Conservation (phyloP, 768 basidiomycete species). For the Chalciporus piperatus region DNA sequence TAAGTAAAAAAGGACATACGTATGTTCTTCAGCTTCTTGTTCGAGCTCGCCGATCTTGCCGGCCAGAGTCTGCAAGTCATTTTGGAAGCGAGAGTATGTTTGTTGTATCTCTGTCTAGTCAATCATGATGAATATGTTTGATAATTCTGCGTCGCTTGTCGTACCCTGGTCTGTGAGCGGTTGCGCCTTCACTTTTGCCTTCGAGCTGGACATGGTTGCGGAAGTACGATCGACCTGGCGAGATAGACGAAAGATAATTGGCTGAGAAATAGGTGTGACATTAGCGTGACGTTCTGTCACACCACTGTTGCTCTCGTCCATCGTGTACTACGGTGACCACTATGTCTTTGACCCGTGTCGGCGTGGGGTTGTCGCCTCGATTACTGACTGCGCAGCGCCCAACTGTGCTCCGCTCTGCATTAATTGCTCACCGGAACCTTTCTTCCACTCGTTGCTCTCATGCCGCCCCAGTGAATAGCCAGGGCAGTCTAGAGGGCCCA, state of each 20-base stretch:
- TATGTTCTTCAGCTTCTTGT: constrained; percentile 92
- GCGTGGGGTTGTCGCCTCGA: constrained; percentile 52
- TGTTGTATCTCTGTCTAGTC: constrained; percentile 78
- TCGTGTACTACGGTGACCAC: constrained; percentile 20
- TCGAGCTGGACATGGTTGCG: constrained; percentile 47
- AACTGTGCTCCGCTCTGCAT: constrained; percentile 31
- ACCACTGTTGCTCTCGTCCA: constrained; percentile 21
- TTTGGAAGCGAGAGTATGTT: constrained; percentile 77
- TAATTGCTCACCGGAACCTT: constrained; percentile 45
- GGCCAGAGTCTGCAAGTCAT: constrained; percentile 87
- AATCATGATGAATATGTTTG: constrained; percentile 36
- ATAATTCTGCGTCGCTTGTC: constrained; percentile 10
- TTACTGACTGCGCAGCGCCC: constrained; percentile 29
- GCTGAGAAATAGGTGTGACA: constrained; percentile 20
- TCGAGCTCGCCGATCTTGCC: constrained; percentile 96
- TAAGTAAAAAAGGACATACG: constrained; percentile 47
- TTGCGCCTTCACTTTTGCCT: constrained; percentile 57
- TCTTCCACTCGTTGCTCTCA: constrained; percentile 22
- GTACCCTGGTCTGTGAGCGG: constrained; percentile 72
- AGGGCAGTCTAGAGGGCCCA: constrained; percentile 21
- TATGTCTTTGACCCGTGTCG: constrained; percentile 58
- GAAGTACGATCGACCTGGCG: neutral
- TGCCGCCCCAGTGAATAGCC: constrained; percentile 18
- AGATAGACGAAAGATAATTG: constrained; percentile 26
- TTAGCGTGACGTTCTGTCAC: constrained; percentile 29